These are phyloP conservation scores for Ricinus communis DNA, from an alignment of 345 rosid species.

Conservation along the genomic window DNA sequence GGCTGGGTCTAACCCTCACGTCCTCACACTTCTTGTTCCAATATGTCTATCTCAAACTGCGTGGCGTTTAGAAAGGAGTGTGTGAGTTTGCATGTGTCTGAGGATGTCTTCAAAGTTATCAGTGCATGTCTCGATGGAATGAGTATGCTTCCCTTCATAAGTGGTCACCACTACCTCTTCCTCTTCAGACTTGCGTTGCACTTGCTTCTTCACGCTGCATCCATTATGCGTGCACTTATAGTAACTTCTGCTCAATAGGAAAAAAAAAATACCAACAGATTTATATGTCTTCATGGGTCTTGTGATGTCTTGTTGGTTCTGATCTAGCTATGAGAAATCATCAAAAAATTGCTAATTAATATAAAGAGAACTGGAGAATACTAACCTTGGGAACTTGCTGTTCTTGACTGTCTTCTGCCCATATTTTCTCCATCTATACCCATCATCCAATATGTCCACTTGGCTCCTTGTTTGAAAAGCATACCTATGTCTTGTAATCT, in stretches of 20 bases:
- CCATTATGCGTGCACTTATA: constrained; percentile 45
- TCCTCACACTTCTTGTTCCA: no score
- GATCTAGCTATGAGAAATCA: neutral
- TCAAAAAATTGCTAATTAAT: neutral
- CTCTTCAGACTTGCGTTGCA: constrained; percentile 43
- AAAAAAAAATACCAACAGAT: no score
- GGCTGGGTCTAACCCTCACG: no score
- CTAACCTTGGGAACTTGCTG: constrained; percentile 44
- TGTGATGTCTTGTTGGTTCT: no score
- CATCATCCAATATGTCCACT: constrained; percentile 53
- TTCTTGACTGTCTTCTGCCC: constrained; percentile 48
- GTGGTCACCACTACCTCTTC: constrained; percentile 49
- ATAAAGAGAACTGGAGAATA: no score
- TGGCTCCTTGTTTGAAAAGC: constrained; percentile 51
- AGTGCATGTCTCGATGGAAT: constrained; percentile 26
- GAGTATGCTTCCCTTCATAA: constrained; percentile 48
- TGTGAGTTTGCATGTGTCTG: constrained; percentile 20
- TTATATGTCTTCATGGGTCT: no score
- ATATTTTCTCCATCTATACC: constrained; percentile 50
- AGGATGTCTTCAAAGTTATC: constrained; percentile 41
- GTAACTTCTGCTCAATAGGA: constrained; percentile 39
- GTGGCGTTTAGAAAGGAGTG: neutral
- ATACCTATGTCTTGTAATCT: constrained; percentile 33
- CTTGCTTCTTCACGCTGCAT: constrained; percentile 55
- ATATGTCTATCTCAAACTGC: no score